These are phyloP conservation scores for Naganishia antarctica DNA, from an alignment of 768 basidiomycete genomes.

Conservation along the genomic window DNA sequence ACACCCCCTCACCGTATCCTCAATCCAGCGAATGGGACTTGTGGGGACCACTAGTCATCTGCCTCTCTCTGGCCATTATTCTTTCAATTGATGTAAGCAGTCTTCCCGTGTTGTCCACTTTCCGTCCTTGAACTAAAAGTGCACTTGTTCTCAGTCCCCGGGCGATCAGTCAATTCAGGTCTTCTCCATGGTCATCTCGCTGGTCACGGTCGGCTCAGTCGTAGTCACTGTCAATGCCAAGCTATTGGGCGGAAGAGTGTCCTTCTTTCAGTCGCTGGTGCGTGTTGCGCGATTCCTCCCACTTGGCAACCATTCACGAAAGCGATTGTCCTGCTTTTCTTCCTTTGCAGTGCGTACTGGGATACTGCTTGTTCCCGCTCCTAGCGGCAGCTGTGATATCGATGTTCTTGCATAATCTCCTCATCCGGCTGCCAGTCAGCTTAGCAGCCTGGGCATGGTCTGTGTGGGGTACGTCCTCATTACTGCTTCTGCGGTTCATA, in stretches of 20 bases:
- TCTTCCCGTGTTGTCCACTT: neutral
- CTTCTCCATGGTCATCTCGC: slow-evolving; percentile 89
- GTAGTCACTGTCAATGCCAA: slow-evolving; percentile 95
- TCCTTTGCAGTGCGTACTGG: slow-evolving; percentile 65
- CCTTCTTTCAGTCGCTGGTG: slow-evolving; percentile 85
- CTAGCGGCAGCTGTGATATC: slow-evolving; percentile 83
- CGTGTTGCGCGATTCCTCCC: slow-evolving; percentile 10
- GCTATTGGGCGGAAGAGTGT: slow-evolving; percentile 55
- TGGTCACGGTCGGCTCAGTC: slow-evolving; percentile 83
- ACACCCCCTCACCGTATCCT: neutral
- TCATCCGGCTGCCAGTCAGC: slow-evolving; percentile 78
- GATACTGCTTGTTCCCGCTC: slow-evolving; percentile 91
- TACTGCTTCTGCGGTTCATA: neutral
- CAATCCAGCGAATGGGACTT: slow-evolving; percentile 84
- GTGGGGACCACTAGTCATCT: slow-evolving; percentile 79
- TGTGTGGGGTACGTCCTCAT: slow-evolving; percentile 75
- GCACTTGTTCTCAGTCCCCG: slow-evolving; percentile 60
- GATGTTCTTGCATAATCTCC: slow-evolving; percentile 72
- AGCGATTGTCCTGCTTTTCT: neutral
- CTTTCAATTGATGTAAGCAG: slow-evolving; percentile 38
- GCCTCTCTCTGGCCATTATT: slow-evolving; percentile 38
- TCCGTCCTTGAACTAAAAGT: neutral
- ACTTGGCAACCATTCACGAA: neutral
- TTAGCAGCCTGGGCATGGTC: slow-evolving; percentile 89
- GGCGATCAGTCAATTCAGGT: slow-evolving; percentile 74